phyloP scores from a whole-genome alignment of 768 basidiomycete species.

The Kwoniella botswanensis region DNA sequence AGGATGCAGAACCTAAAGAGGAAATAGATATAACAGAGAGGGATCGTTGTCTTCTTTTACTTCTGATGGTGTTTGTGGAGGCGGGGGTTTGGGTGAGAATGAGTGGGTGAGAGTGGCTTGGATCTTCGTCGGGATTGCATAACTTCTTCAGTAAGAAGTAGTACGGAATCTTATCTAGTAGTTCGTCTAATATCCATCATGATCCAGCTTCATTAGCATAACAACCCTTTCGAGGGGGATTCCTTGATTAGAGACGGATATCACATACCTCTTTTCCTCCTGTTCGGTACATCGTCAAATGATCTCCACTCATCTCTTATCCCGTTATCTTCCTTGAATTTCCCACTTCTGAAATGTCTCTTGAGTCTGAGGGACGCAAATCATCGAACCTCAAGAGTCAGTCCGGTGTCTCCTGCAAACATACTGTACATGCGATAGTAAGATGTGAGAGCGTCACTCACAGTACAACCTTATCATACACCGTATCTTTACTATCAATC shows the following conservation, averaged over 20 bases:
- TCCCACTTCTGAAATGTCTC: background rate
- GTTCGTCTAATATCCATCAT: background rate
- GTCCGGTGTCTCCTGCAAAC: too few species aligned
- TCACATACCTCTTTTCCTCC: background rate
- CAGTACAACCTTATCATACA: slow-evolving; percentile 5
- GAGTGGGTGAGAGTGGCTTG: background rate
- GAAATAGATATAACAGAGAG: background rate
- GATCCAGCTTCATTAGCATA: background rate
- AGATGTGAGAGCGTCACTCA: background rate
- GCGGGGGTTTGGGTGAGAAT: background rate
- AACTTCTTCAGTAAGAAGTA: slow-evolving; percentile 8
- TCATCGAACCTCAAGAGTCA: too few species aligned
- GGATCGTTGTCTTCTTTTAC: background rate
- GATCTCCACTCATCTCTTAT: slow-evolving; percentile 3
- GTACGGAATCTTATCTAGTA: background rate
- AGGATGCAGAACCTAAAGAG: background rate
- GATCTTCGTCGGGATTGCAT: background rate
- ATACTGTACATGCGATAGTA: background rate
- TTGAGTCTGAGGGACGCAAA: background rate
- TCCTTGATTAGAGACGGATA: background rate
- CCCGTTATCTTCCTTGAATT: background rate
- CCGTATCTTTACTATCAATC: background rate
- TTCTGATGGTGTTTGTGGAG: background rate
- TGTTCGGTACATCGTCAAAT: slow-evolving; percentile 4
- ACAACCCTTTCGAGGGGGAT: background rate